Evolutionary conservation across 2,329 filamentous ascomycete genomes (phyloP), one percentile per base, ranked within the genome.

Genomic region (Xylaria sp.): DNA sequence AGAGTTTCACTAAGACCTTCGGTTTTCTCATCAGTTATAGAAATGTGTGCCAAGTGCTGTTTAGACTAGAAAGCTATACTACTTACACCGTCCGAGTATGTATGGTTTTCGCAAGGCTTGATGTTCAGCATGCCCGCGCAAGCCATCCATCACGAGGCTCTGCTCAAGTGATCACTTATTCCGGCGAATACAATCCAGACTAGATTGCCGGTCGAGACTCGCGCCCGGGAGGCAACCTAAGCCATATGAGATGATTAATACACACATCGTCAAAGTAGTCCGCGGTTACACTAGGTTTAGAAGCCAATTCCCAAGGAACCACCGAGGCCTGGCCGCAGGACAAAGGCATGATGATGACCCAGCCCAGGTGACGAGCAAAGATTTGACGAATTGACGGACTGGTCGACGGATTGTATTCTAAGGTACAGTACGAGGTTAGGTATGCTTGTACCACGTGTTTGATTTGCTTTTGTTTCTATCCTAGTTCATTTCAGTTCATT

Each of bases 121-220:
- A 42, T 42, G 39, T 42, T 42, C 11, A 42, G 39, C 39, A 42
- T 14, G 17, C 39, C 39, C 14, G 39, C 42, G 56, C 57, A 39
- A 32, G 57, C 55, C 64, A 50, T 2, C 12, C n/a, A 19, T 34
- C 42, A 19, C 56, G 30, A 61, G 57, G 21, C 51, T 50, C 51
- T 63, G 21, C 61, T 57, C 48, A 47, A 34, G 24, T 48, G 17
- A 55, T 59, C 47, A 14, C n/a, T n/a, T n/a, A n/a, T 11, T 47
- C 42, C 17, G 42, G 14, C 14, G 48, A 51, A 51, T 51, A 19
- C 48, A 39, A 39, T 47, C 34, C 36, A 36, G 53, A 24, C 27
- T 56, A 12, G 50, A 30, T 57, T 19, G 42, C 34, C 64, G 48
- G 34, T n/a, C 54, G 64, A 61, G 64, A 63, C 54, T 51, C 21